A percentile compares a stretch with the other conserved stretches of the same genome.
phyloP scores from a whole-genome alignment of 345 rosid genomes.

The Pistacia vera region DNA sequence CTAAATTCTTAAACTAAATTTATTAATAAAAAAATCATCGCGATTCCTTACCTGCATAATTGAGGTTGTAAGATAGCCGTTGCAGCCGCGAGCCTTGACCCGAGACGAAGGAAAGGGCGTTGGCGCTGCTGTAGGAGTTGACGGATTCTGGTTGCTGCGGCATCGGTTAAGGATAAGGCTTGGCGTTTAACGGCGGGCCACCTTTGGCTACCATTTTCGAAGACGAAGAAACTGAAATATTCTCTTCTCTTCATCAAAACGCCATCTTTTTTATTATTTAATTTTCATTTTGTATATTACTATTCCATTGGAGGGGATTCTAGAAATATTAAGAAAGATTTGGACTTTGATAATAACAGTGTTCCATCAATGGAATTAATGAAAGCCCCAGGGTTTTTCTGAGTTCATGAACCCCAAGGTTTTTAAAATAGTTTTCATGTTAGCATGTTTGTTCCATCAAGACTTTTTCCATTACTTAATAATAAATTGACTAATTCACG shows the following conservation, averaged over 20 bases:
- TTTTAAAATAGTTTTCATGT: no score
- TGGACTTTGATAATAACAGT: no score
- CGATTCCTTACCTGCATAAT: slow-evolving; percentile 59
- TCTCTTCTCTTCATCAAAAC: not conserved
- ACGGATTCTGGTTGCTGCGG: slow-evolving; percentile 68
- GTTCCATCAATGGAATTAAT: no score
- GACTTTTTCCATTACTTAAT: no score
- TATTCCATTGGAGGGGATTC: no score
- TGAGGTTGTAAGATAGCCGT: slow-evolving; percentile 79
- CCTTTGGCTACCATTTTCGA: slow-evolving; percentile 25
- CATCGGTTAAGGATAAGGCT: slow-evolving; percentile 63
- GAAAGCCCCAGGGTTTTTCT: no score
- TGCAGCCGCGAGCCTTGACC: slow-evolving; percentile 92
- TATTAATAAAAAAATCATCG: no score
- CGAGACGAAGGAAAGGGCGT: slow-evolving; percentile 73
- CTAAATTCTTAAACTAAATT: not conserved
- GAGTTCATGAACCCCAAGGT: no score
- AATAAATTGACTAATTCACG: no score
- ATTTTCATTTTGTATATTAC: not conserved
- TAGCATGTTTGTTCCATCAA: no score
- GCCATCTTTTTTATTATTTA: not conserved
- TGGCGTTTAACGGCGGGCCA: slow-evolving; percentile 51
- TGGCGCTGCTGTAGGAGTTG: slow-evolving; percentile 72
- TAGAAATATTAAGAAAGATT: no score
- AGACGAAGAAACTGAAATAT: not conserved